Evolutionary conservation across 2,329 filamentous ascomycete genomes (phyloP).

Genomic region (Metarhizium brunneum): DNA sequence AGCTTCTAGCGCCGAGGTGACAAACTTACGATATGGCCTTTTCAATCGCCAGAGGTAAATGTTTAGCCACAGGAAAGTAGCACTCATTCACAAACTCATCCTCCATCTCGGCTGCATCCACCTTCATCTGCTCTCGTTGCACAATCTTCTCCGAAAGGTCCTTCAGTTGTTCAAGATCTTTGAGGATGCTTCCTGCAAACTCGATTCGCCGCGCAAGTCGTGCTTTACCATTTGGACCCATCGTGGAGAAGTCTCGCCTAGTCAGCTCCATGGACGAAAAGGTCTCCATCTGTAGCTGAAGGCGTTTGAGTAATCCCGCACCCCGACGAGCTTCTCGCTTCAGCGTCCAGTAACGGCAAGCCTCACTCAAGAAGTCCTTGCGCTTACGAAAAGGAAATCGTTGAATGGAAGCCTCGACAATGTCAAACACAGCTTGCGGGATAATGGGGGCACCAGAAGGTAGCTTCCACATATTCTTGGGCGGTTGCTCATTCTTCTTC

Average conservation of each 20-base stretch:
- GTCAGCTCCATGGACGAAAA: constrained; percentile 98
- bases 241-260: constrained; percentile 86
- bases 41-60: constrained; percentile 70
- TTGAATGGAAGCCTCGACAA: constrained; percentile 73
- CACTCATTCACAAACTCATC: constrained; percentile 75
- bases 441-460: constrained; percentile 93
- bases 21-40: constrained; percentile 69
- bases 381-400: constrained; percentile 74
- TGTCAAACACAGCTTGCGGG: constrained; percentile 76
- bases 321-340: constrained; percentile 90
- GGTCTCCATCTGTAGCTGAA: constrained; percentile 90
- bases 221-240: constrained; percentile 76
- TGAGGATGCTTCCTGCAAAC: constrained; percentile 68
- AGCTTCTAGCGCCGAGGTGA: not conserved
- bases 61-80: constrained; percentile 78
- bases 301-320: constrained; percentile 80
- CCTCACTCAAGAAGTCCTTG: constrained; percentile 87
- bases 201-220: constrained; percentile 75
- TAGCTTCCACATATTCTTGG: constrained; percentile 63
- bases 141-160: constrained; percentile 62
- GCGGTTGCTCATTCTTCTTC: constrained; percentile 50
- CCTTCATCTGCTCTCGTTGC: constrained; percentile 66
- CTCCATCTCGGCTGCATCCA: constrained; percentile 68
- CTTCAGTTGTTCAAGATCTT: constrained; percentile 70
- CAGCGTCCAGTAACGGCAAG: constrained; percentile 94